These are phyloP conservation scores for Limonium bicolor DNA, from an alignment of 148 eudicot genomes.

Conservation along the genomic window DNA sequence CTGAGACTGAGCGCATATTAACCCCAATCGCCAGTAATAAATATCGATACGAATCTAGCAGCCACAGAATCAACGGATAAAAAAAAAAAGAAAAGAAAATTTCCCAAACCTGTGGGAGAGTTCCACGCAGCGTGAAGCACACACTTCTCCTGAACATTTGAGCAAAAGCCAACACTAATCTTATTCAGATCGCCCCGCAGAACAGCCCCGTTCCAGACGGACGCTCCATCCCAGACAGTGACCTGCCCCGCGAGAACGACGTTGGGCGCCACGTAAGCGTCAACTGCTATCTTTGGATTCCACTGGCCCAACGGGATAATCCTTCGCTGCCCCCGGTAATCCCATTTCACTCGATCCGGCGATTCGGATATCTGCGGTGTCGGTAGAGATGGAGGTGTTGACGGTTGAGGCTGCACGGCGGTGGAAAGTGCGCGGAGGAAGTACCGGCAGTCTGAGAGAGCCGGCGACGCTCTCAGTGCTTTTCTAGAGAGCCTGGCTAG, in stretches of 20 bases:
- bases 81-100: not conserved
- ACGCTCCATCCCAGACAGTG: constrained; percentile 77
- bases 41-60: too few species aligned
- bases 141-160: constrained; percentile 84
- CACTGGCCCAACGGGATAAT: constrained; percentile 84
- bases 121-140: constrained; percentile 97
- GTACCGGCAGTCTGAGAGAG: not conserved
- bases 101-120: constrained; percentile 67
- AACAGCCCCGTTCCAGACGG: constrained; percentile 90
- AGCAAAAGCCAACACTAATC: constrained; percentile 68
- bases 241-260: constrained; percentile 95
- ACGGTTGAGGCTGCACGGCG: constrained; percentile 10
- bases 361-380: constrained; percentile 24
- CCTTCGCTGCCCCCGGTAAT: constrained; percentile 78
- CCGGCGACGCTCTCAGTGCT: constrained; percentile 27
- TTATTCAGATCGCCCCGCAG: constrained; percentile 86
- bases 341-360: constrained; percentile 88
- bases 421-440: constrained; percentile 10
- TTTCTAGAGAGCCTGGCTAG: constrained; percentile 36
- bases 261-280: constrained; percentile 91
- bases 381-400: constrained; percentile 20
- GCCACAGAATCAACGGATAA: not conserved
- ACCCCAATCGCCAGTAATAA: too few species aligned
- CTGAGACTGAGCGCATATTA: too few species aligned
- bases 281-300: constrained; percentile 91